These are phyloP conservation scores for Trichoderma aggressivum DNA, from an alignment of 2,329 filamentous ascomycete species.

Conservation along the genomic window DNA sequence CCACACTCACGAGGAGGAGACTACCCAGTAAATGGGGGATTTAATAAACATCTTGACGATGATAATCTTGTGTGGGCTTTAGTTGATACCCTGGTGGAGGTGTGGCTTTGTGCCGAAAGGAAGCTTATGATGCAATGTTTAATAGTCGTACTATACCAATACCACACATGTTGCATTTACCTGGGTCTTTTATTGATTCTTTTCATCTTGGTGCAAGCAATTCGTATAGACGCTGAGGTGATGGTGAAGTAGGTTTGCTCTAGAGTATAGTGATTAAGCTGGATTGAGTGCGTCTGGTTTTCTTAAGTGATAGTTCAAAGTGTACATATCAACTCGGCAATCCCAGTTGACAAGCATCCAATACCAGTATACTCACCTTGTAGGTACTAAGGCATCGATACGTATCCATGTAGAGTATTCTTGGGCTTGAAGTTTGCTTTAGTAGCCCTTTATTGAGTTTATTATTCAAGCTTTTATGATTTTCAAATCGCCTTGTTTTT, in stretches of 20 bases:
- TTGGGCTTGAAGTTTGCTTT: no score
- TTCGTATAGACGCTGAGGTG: background rate
- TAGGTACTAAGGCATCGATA: no score
- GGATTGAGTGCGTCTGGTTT: no score
- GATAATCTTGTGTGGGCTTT: background rate
- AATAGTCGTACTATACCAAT: constrained; percentile 17
- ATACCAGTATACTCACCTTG: no score
- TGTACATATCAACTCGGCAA: no score
- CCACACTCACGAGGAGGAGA: constrained; percentile 20
- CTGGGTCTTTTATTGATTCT: background rate
- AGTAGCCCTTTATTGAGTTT: background rate
- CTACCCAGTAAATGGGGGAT: background rate
- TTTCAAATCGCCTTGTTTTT: background rate
- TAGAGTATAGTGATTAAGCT: background rate
- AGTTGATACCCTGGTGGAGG: constrained; percentile 13
- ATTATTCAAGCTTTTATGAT: background rate
- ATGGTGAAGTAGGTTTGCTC: background rate
- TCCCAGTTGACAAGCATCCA: no score
- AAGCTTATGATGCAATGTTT: constrained; percentile 11
- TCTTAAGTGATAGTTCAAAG: no score
- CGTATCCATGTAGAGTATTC: no score
- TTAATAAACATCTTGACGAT: background rate
- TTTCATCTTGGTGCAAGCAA: background rate
- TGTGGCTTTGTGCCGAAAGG: background rate
- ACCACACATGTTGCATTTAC: background rate